Base-by-base conservation (phyloP, 2,329 filamentous ascomycete species). In the Clonostachys chloroleuca region DNA sequence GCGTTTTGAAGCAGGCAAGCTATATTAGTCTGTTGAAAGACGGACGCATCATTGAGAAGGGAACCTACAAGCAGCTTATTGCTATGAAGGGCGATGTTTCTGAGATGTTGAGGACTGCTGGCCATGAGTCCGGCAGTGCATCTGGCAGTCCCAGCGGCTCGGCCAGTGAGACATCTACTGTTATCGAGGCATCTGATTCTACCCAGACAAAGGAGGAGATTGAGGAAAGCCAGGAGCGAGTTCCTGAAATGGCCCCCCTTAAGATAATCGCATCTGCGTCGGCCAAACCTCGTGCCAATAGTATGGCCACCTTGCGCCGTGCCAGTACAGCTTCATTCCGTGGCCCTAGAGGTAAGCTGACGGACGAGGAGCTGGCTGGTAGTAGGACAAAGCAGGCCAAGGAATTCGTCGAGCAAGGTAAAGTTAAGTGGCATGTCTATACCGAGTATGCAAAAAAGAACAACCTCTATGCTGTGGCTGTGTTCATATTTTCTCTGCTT, bases 401-500 rank as follows among this genome's bases (percentile, higher is more conserved):
- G 68, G 94, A 99, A 65, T 86, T 87, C 55, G 80, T 83, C 3
- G 91, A 99, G 65, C 91, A 99, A 69, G 94, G 94, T 59, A 96
- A 97, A 65, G 94, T 99, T 56, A 97, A 96, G 67, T 97, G 94
- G 92, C 59, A 60, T 57, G 92, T 99, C 30, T 99, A 99, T 62
- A 74, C 77, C 16, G 92, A 96, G 68, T 99, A 99, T 60, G 95
- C 94, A 48, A 96, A 90, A 69, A 90, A 90, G 49, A 96, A 89
- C 73, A 96, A 97, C 64, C 68, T 96, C 14, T 73, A 81, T 48
- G 95, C 94, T 12, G 94, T 99, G 9, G 67, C 68, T 14, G 75
- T 96, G 54, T 99, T 97, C 65, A 59, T 95, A 14, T 42, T 86
- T 40, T 83, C 89, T 46, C 75, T 97, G 42, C 58, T 97, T 49